A percentile compares a stretch with the other conserved stretches of the same genome.
Evolutionary conservation across 169 alveolate genomes (phyloP).

Genomic region (Eimeria tenella): DNA sequence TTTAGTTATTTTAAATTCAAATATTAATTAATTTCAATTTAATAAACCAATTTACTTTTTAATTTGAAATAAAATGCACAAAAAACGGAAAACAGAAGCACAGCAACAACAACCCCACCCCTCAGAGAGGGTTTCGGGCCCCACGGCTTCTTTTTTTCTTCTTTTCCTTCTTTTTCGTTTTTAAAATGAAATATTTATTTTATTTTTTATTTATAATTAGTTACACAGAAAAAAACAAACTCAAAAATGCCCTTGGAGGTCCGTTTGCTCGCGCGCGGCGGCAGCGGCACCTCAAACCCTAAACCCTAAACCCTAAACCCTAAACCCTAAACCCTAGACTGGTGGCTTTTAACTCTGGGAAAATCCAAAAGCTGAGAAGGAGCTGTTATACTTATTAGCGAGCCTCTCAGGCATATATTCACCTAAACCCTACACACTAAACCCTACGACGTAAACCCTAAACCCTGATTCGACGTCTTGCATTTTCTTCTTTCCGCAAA

Average conservation of each 20-base stretch:
- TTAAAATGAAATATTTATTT: background rate
- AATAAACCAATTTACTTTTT: background rate
- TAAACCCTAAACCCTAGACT: background rate
- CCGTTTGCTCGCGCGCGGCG: no score
- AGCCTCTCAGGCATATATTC: no score
- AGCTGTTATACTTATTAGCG: no score
- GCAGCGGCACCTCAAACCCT: background rate
- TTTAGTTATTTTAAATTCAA: background rate
- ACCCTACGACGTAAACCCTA: no score
- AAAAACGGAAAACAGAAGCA: background rate
- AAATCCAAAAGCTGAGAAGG: no score
- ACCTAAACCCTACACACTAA: no score
- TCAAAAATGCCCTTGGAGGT: no score
- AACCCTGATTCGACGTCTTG: background rate
- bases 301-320: slow-evolving; percentile 2
- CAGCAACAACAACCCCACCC: background rate
- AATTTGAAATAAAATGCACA: background rate
- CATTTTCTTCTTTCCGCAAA: background rate
- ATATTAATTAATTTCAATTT: background rate
- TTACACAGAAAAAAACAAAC: no score
- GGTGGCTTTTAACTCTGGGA: no score
- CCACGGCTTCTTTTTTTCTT: background rate
- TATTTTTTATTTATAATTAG: background rate
- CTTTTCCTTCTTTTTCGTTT: background rate
- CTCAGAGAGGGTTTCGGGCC: background rate